Percentiles rank a stretch among this genome's conserved stretches.
phyloP scores from a whole-genome alignment of 2,329 filamentous ascomycete species.

The Colletotrichum echinochloae region DNA sequence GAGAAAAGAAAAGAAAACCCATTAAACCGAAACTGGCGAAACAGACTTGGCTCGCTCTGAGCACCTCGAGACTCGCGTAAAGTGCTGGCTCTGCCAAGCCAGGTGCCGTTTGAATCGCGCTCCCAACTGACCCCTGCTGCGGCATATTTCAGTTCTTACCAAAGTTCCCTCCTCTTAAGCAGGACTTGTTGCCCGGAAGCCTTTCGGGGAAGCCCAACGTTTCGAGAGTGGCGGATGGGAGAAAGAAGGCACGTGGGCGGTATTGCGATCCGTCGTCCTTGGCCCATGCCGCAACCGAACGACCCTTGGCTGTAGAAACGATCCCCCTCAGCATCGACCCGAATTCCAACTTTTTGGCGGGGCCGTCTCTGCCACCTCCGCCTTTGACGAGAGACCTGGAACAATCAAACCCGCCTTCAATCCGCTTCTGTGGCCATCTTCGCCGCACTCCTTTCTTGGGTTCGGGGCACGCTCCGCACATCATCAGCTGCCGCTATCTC shows the following conservation, averaged over 20 bases:
- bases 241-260: neutral
- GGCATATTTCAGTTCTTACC: neutral
- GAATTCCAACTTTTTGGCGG: slow-evolving; percentile 30
- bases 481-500: slow-evolving; percentile 2
- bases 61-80: neutral
- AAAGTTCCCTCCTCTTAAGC: neutral
- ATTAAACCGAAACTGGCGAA: slow-evolving; percentile 34
- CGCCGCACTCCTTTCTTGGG: slow-evolving; percentile 9
- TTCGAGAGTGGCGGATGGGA: neutral
- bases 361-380: slow-evolving; percentile 8
- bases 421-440: slow-evolving; percentile 3
- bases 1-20: neutral
- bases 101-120: neutral
- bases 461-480: neutral
- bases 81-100: slow-evolving; percentile 14
- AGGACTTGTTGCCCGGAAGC: neutral
- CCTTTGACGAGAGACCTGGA: slow-evolving; percentile 16
- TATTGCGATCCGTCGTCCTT: neutral
- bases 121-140: neutral
- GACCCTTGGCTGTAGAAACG: slow-evolving; percentile 3
- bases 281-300: slow-evolving; percentile 19
- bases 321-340: slow-evolving; percentile 19
- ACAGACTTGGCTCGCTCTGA: slow-evolving; percentile 11
- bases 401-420: neutral
- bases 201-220: slow-evolving; percentile 1